These are phyloP conservation scores for Anthoceros angustus DNA, from an alignment of 225 moss, liverwort and hornwort species.

Conservation along the genomic window DNA sequence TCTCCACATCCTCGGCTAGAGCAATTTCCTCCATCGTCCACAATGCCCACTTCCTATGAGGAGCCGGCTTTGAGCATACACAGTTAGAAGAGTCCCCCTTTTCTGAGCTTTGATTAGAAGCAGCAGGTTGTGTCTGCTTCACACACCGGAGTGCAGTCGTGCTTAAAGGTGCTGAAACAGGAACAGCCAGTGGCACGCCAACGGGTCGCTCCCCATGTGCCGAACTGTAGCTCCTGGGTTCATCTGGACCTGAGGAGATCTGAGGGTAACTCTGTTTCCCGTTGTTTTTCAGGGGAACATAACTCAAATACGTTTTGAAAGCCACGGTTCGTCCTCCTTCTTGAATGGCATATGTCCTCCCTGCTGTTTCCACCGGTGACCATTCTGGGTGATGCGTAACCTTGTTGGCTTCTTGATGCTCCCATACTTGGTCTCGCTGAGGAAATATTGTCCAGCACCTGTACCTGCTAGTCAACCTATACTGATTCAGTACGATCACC, in stretches of 20 bases:
- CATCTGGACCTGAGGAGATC: not conserved
- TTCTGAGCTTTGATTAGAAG: not conserved
- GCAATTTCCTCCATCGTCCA: slow-evolving; percentile 33
- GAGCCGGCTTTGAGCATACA: not conserved
- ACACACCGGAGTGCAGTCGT: not conserved
- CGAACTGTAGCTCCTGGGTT: not conserved
- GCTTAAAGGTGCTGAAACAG: not conserved
- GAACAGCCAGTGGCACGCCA: not conserved
- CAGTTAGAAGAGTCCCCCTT: not conserved
- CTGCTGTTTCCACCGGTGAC: slow-evolving; percentile 33
- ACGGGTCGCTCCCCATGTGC: not conserved
- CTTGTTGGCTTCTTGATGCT: slow-evolving; percentile 20
- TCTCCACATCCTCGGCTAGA: slow-evolving; percentile 17
- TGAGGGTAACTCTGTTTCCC: not conserved
- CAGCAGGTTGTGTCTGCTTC: not conserved
- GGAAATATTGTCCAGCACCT: slow-evolving; percentile 17
- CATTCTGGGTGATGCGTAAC: slow-evolving; percentile 21
- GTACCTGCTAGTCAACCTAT: slow-evolving; percentile 6
- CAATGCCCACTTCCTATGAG: slow-evolving; percentile 17
- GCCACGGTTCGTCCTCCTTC: slow-evolving; percentile 15
- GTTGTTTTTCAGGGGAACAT: slow-evolving; percentile 19
- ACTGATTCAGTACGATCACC: not conserved
- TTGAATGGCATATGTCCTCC: slow-evolving; percentile 19
- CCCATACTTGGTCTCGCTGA: slow-evolving; percentile 19
- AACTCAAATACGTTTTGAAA: slow-evolving; percentile 26